Evolutionary conservation across 345 rosid genomes (phyloP).

Genomic region (Moringa oleifera): DNA sequence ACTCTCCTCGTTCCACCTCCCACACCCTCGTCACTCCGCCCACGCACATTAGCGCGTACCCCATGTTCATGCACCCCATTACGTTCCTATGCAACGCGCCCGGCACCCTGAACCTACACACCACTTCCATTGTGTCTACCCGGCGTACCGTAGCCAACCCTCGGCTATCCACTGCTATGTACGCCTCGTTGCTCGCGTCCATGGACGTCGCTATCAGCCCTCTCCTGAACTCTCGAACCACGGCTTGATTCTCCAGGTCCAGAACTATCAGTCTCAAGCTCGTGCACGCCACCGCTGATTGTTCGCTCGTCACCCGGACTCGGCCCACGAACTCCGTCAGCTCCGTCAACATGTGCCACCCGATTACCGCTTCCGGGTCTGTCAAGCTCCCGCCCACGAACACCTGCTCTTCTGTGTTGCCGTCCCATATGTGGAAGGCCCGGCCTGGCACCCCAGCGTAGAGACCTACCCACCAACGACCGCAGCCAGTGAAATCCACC

Average conservation of each 20-base stretch:
- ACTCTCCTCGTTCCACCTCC: slow-evolving; percentile 43
- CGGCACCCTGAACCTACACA: slow-evolving; percentile 45
- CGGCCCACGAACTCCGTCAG: slow-evolving; percentile 61
- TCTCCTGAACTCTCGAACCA: slow-evolving; percentile 29
- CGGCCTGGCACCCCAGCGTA: slow-evolving; percentile 75
- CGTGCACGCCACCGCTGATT: slow-evolving; percentile 72
- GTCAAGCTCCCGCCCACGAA: slow-evolving; percentile 60
- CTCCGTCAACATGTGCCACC: slow-evolving; percentile 74
- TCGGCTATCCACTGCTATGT: slow-evolving; percentile 43
- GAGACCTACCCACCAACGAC: slow-evolving; percentile 88
- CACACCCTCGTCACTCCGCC: slow-evolving; percentile 64
- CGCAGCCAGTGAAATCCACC: slow-evolving; percentile 73
- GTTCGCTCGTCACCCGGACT: slow-evolving; percentile 45
- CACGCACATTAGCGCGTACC: slow-evolving; percentile 56
- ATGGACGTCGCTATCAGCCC: slow-evolving; percentile 43
- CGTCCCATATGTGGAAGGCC: slow-evolving; percentile 77
- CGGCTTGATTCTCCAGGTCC: slow-evolving; percentile 53
- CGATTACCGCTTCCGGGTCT: slow-evolving; percentile 61
- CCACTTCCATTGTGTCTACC: slow-evolving; percentile 29
- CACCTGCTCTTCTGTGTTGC: slow-evolving; percentile 35
- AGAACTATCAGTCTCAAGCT: slow-evolving; percentile 38
- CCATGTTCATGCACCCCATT: slow-evolving; percentile 67
- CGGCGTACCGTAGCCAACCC: slow-evolving; percentile 59
- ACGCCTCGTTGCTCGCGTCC: slow-evolving; percentile 43
- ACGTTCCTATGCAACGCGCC: slow-evolving; percentile 26